Conservation (phyloP, 2,329 filamentous ascomycete species). For the Juglanconis sp. region DNA sequence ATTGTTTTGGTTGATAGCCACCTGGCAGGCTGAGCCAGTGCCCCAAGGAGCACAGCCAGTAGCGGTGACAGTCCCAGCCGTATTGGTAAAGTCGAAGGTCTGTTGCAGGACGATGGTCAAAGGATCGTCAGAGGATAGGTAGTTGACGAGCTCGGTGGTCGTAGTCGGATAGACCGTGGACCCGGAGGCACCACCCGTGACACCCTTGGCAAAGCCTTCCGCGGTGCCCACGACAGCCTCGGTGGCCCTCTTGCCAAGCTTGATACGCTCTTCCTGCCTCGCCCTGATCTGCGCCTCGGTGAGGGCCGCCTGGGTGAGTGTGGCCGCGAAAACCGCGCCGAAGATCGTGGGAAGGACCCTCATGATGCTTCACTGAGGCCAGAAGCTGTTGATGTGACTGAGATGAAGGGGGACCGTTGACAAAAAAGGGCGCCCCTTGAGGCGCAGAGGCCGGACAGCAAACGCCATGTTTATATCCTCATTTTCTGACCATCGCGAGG, state of each 20-base stretch:
- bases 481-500: neutral
- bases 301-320: conserved; percentile 4
- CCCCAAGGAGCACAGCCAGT: conserved; percentile 59
- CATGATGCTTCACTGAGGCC: neutral
- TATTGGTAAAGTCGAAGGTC: conserved; percentile 52
- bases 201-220: conserved; percentile 44
- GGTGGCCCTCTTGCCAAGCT: conserved; percentile 8
- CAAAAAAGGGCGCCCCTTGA: too few relatives aligned
- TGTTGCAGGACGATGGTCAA: conserved; percentile 52
- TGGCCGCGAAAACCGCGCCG: neutral
- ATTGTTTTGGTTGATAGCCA: conserved; percentile 56
- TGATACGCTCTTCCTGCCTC: conserved; percentile 1
- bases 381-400: neutral
- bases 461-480: neutral
- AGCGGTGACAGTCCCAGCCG: conserved; percentile 49
- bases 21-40: conserved; percentile 52
- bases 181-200: conserved; percentile 58
- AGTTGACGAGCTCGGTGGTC: conserved; percentile 51
- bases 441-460: neutral
- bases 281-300: neutral
- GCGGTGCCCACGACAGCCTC: conserved; percentile 32
- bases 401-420: neutral
- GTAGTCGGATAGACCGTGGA: conserved; percentile 51
- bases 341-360: conserved; percentile 1
- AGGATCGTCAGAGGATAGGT: neutral